Evolutionary conservation across 768 basidiomycete species (phyloP).

Genomic region (Kwoniella newhampshirensis): DNA sequence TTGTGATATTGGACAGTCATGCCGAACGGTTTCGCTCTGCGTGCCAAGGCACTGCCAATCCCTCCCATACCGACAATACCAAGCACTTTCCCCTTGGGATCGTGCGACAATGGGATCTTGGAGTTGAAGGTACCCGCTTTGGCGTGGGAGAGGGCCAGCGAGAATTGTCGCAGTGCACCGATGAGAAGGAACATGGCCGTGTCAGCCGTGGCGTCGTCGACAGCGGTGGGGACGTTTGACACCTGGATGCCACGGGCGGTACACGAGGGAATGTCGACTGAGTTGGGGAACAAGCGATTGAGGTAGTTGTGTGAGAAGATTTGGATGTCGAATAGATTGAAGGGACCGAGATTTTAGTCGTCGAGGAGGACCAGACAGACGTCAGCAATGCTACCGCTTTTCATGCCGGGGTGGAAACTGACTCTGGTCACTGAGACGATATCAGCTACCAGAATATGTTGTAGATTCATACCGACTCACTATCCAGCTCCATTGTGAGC

Average conservation of each 20-base stretch:
- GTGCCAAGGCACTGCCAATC: constrained; percentile 56
- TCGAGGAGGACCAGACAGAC: too few species aligned
- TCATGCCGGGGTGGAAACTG: too few species aligned
- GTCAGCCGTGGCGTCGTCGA: constrained; percentile 79
- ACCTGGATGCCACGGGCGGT: constrained; percentile 51
- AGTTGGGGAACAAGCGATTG: too few species aligned
- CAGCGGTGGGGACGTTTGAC: constrained; percentile 85
- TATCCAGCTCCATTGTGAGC: too few species aligned
- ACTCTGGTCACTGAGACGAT: too few species aligned
- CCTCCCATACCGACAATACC: constrained; percentile 56
- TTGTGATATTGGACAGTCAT: constrained; percentile 80
- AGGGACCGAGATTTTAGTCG: too few species aligned
- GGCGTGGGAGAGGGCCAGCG: constrained; percentile 9
- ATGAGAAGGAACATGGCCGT: constrained; percentile 41
- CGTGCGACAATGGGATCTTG: constrained; percentile 25
- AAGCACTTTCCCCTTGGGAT: constrained; percentile 49
- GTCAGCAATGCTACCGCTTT: too few species aligned
- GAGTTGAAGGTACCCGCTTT: background rate
- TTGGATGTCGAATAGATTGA: too few species aligned
- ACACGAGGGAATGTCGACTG: too few species aligned
- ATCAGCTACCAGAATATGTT: too few species aligned
- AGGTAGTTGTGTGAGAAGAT: too few species aligned
- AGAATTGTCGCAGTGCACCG: constrained; percentile 30
- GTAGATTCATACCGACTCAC: too few species aligned
- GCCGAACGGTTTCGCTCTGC: constrained; percentile 66